phyloP scores from a whole-genome alignment of 768 basidiomycete species.

The Chalciporus sphaerocephalus region DNA sequence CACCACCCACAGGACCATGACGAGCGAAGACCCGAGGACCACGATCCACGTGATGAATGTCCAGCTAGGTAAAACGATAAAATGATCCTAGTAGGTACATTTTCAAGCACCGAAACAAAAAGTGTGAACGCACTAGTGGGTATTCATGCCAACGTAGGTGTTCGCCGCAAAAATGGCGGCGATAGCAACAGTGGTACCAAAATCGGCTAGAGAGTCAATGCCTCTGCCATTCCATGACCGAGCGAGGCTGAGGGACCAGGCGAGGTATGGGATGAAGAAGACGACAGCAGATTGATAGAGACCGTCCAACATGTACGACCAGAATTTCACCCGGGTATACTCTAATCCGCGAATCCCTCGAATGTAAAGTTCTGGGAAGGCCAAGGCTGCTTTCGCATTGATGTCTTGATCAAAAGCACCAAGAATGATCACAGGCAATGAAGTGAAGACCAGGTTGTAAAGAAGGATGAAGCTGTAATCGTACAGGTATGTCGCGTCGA shows the following conservation, averaged over 20 bases:
- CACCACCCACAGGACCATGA: conserved; percentile 84
- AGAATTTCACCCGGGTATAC: conserved; percentile 89
- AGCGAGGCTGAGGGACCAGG: conserved; percentile 61
- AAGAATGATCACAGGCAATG: conserved; percentile 84
- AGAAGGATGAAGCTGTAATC: conserved; percentile 92
- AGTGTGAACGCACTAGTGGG: conserved; percentile 67
- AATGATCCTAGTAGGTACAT: conserved; percentile 5
- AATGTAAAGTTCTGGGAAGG: conserved; percentile 93
- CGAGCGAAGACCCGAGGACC: conserved; percentile 71
- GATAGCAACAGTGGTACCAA: conserved; percentile 88
- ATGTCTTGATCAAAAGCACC: conserved; percentile 97
- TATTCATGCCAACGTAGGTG: conserved; percentile 84
- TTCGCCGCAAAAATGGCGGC: conserved; percentile 88
- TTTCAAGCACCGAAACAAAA: conserved; percentile 3
- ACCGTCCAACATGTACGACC: conserved; percentile 92
- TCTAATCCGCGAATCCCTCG: conserved; percentile 91
- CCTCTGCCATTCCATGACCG: conserved; percentile 75
- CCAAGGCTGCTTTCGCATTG: conserved; percentile 82
- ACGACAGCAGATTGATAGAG: conserved; percentile 87
- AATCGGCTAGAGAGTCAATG: conserved; percentile 78
- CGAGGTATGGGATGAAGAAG: conserved; percentile 80
- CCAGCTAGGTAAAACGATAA: conserved; percentile 48
- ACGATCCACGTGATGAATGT: conserved; percentile 82
- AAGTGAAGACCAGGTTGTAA: conserved; percentile 91
- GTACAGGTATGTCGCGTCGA: conserved; percentile 92